Percentiles rank a stretch among this genome's conserved stretches.
phyloP scores from a whole-genome alignment of 2,329 filamentous ascomycete genomes.

The Cytospora piceicola region DNA sequence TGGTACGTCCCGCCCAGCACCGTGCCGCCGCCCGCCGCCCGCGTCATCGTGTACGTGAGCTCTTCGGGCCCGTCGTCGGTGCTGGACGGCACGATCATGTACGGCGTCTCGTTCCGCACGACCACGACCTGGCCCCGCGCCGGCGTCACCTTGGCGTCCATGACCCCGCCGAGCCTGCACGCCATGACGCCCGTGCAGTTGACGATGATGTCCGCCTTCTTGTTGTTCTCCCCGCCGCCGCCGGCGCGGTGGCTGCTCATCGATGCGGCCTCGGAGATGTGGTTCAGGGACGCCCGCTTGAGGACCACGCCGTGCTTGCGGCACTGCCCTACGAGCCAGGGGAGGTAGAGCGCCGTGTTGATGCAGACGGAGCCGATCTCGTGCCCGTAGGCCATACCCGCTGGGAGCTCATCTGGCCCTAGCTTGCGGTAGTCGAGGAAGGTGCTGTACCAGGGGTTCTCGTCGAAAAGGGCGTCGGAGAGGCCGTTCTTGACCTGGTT shows the following conservation, averaged over 20 bases:
- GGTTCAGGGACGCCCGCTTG: conserved; percentile 64
- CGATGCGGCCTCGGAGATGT: conserved; percentile 71
- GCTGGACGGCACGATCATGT: conserved; percentile 72
- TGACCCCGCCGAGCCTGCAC: conserved; percentile 77
- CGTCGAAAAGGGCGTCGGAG: conserved; percentile 63
- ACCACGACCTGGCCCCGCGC: conserved; percentile 82
- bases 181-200: conserved; percentile 86
- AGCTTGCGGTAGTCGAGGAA: conserved; percentile 73
- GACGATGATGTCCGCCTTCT: conserved; percentile 68
- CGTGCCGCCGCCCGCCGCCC: conserved; percentile 79
- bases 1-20: conserved; percentile 87
- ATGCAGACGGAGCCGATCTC: conserved; percentile 87
- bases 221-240: conserved; percentile 32
- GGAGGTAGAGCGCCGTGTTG: conserved; percentile 85
- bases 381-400: conserved; percentile 71
- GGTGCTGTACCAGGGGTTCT: conserved; percentile 74
- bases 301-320: conserved; percentile 72
- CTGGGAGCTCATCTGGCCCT: conserved; percentile 59
- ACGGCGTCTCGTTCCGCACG: conserved; percentile 75
- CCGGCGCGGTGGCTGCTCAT: conserved; percentile 58
- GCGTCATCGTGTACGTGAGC: conserved; percentile 79
- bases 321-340: conserved; percentile 83
- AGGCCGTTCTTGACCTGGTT: conserved; percentile 50
- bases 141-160: conserved; percentile 73
- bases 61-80: conserved; percentile 76